A percentile compares a stretch with the other conserved stretches of the same genome.
Evolutionary conservation across 768 basidiomycete genomes (phyloP).

Genomic region (Agaricus blazei): DNA sequence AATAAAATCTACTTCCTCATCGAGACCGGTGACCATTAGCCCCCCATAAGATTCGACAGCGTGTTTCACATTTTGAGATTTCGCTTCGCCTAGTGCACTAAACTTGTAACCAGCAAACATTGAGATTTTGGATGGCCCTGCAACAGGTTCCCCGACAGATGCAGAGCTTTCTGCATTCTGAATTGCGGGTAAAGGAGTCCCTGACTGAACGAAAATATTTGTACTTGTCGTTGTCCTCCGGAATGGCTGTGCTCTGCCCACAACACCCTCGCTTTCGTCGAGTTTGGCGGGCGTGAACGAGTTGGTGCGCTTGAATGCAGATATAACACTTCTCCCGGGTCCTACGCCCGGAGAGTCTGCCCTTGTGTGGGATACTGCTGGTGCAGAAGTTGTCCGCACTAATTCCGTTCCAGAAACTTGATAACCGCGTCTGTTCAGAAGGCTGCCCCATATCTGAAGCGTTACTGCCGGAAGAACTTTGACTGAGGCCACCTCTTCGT

Average conservation of each 20-base stretch:
- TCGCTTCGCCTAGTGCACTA: slow-evolving; percentile 64
- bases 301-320: slow-evolving; percentile 56
- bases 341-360: slow-evolving; percentile 10
- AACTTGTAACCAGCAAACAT: slow-evolving; percentile 53
- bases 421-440: slow-evolving; percentile 66
- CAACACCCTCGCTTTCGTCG: slow-evolving; percentile 14
- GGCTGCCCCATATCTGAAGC: slow-evolving; percentile 64
- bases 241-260: slow-evolving; percentile 34
- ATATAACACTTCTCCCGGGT: slow-evolving; percentile 38
- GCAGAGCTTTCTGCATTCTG: slow-evolving; percentile 18
- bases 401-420: slow-evolving; percentile 54
- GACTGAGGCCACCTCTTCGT: slow-evolving; percentile 51
- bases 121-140: slow-evolving; percentile 12
- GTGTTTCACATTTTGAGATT: slow-evolving; percentile 44
- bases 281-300: slow-evolving; percentile 50
- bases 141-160: slow-evolving; percentile 5
- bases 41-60: slow-evolving; percentile 65
- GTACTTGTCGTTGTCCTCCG: slow-evolving; percentile 32
- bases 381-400: slow-evolving; percentile 43
- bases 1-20: slow-evolving; percentile 55
- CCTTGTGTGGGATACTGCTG: slow-evolving; percentile 1
- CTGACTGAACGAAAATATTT: slow-evolving; percentile 1
- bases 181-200: background rate
- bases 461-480: slow-evolving; percentile 59
- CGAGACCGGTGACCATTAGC: slow-evolving; percentile 35